Conservation (phyloP, 371 early-diverging fungal species). For the Haplosporangium sp. region DNA sequence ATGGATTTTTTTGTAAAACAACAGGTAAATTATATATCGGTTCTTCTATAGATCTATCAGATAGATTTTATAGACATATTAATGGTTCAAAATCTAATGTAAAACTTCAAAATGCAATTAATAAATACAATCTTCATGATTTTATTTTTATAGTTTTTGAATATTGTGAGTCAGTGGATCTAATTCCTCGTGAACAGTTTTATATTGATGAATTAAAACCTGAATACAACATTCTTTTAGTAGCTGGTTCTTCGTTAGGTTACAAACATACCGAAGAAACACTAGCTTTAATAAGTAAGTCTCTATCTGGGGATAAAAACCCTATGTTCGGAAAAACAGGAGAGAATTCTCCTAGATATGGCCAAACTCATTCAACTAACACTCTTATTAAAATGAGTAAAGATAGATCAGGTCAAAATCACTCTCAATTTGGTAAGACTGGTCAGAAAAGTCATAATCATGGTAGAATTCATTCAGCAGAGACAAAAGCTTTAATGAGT, state of each 20-base stretch:
- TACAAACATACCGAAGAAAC: slow-evolving; percentile 24
- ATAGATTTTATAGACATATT: neutral
- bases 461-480: neutral
- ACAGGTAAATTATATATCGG: slow-evolving; percentile 8
- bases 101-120: neutral
- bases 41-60: slow-evolving; percentile 2
- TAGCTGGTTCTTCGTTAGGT: neutral
- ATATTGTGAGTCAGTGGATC: slow-evolving; percentile 5
- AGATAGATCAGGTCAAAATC: neutral
- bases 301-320: neutral
- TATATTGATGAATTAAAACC: neutral
- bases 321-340: neutral
- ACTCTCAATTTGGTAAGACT: too few relatives aligned
- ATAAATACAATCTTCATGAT: slow-evolving; percentile 1
- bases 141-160: slow-evolving; percentile 27
- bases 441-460: neutral
- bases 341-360: too few relatives aligned
- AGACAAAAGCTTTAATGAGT: slow-evolving; percentile 5
- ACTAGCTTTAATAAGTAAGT: neutral
- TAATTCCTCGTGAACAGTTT: neutral
- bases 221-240: neutral
- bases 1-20: slow-evolving; percentile 6
- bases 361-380: neutral
- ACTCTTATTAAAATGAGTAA: neutral
- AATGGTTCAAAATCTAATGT: neutral